phyloP scores from a whole-genome alignment of 2,329 filamentous ascomycete genomes.

The Eutypella sp. region DNA sequence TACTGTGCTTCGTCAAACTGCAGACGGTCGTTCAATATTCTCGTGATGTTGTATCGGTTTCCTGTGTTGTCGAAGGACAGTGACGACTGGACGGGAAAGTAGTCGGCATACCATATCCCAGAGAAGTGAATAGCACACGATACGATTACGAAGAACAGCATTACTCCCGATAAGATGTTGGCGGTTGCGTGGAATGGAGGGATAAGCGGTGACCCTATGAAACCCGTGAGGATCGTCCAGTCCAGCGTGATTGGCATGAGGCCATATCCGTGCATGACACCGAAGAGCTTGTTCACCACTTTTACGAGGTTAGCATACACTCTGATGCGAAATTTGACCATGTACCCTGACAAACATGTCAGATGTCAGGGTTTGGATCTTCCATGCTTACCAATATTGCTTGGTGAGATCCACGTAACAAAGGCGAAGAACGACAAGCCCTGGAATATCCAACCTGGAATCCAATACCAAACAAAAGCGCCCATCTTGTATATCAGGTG shows the following conservation, averaged over 20 bases:
- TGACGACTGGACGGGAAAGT: conserved; percentile 57
- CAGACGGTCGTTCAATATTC: conserved; percentile 51
- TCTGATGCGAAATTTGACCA: too few species aligned
- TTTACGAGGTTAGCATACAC: neutral
- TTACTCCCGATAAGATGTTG: conserved; percentile 51
- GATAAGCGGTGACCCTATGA: conserved; percentile 52
- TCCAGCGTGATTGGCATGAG: conserved; percentile 63
- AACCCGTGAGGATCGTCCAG: conserved; percentile 58
- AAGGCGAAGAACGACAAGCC: conserved; percentile 32
- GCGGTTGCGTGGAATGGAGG: conserved; percentile 56
- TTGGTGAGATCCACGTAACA: conserved; percentile 41
- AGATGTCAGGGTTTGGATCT: neutral
- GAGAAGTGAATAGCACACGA: conserved; percentile 56
- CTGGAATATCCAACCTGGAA: conserved; percentile 47
- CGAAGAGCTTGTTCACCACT: conserved; percentile 61
- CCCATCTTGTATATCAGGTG: conserved; percentile 18
- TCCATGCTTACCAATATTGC: neutral
- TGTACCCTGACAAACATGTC: neutral
- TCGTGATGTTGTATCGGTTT: conserved; percentile 51
- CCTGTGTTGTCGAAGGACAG: conserved; percentile 63
- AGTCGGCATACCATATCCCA: conserved; percentile 53
- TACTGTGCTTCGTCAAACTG: conserved; percentile 59
- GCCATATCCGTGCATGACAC: conserved; percentile 55
- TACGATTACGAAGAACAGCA: conserved; percentile 51
- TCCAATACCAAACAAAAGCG: conserved; percentile 44